Conservation (phyloP, 148 eudicot genomes). For the Vaccinium myrtillus region DNA sequence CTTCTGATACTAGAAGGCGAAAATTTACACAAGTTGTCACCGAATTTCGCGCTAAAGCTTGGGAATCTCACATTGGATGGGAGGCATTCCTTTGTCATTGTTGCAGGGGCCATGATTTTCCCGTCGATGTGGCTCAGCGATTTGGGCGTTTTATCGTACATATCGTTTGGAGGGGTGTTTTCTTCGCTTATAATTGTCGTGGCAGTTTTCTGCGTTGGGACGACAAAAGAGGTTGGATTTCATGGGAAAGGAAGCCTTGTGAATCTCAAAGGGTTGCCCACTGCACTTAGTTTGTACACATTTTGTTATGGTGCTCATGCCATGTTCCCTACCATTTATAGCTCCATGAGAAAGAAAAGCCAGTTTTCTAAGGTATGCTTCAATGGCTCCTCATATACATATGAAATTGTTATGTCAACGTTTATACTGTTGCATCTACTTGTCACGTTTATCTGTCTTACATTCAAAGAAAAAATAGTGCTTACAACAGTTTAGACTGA, state of each 20-base stretch:
- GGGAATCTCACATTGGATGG: constrained; percentile 26
- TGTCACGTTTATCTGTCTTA: background rate
- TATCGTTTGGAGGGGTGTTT: constrained; percentile 44
- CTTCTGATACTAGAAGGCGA: constrained; percentile 55
- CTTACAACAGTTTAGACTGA: background rate
- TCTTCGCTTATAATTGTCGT: constrained; percentile 28
- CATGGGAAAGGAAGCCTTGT: constrained; percentile 34
- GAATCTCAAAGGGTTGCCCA: constrained; percentile 40
- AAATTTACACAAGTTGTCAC: constrained; percentile 40
- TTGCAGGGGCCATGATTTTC: constrained; percentile 33
- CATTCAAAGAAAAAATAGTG: background rate
- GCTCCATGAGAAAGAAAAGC: constrained; percentile 40
- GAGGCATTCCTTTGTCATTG: constrained; percentile 31
- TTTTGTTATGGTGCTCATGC: constrained; percentile 55
- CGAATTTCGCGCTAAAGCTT: constrained; percentile 22
- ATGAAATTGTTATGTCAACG: no score
- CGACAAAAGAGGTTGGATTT: constrained; percentile 44
- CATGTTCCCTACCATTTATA: constrained; percentile 44
- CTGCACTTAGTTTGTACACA: constrained; percentile 44
- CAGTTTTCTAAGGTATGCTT: constrained; percentile 41
- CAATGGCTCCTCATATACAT: background rate
- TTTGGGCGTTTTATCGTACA: constrained; percentile 38
- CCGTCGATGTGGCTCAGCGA: constrained; percentile 45
- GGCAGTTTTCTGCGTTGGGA: constrained; percentile 40
- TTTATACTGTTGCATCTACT: no score